Evolutionary conservation across 352 stramenopile species (phyloP), one percentile per base, ranked within the genome.

Genomic region (Phytophthora quininea): DNA sequence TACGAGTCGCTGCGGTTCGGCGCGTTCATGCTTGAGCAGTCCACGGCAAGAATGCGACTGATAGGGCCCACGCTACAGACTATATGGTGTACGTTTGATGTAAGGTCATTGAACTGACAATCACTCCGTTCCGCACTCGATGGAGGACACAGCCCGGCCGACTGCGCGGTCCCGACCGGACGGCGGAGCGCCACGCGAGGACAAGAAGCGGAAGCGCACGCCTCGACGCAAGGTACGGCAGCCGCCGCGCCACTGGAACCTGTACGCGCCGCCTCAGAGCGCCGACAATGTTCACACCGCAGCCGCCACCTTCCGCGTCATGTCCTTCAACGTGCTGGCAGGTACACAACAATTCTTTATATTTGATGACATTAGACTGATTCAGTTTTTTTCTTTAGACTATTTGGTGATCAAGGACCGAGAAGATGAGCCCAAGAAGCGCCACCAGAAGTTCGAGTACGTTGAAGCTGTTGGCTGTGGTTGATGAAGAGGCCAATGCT

Each of bases 1-100:
- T 94, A 96, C 77, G 86, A 89, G 73, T 96, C 88, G 64, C 78
- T 93, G 31, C 88, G 84, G 69, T 76, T 87, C 67, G 88, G 88
- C 19, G 88, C 88, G 79, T 96, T 96, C 88, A 96, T 96, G 33
- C 33, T 65, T 53, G 24, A 52, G 49, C 55, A 2, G 29, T 53
- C 9, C 4, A 19, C 3, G 7, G n/a, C 15, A 54, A 70, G 61
- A 61, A 32, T n/a, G 19, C 63, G 51, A 65, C 50, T 65, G 49
- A 50, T 29, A 33, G 50, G 46, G 14, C 29, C 54, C 47, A 32
- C 30, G 5, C 55, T 37, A 43, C 53, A 54, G 27, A 24, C 45
- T 45, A 38, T n/a, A 19, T 46, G 4, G 15, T 12, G 2, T 8
- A 24, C 3, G 5, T 48, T 14, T 45, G 31, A 24, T 49, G 32